phyloP scores from a whole-genome alignment of 306 rosid species.

The Psophocarpus tetragonolobus region DNA sequence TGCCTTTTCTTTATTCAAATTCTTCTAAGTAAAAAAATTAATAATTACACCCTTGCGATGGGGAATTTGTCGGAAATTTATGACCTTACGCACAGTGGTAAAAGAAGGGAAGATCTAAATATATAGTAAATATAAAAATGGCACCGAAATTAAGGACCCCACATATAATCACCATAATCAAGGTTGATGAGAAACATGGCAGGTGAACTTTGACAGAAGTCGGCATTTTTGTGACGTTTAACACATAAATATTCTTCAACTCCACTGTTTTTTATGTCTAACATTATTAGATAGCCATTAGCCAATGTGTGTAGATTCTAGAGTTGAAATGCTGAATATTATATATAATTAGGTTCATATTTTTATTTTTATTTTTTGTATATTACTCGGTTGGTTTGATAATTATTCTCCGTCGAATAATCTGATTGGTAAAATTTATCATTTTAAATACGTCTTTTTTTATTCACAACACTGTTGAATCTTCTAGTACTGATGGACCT shows the following conservation, averaged over 20 bases:
- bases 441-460: too few relatives aligned
- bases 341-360: neutral
- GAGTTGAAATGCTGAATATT: conserved; percentile 5
- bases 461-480: too few relatives aligned
- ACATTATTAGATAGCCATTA: neutral
- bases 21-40: neutral
- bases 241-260: conserved; percentile 30
- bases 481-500: too few relatives aligned
- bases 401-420: too few relatives aligned
- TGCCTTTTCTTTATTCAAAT: neutral
- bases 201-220: conserved; percentile 36
- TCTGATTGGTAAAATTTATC: too few relatives aligned
- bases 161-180: conserved; percentile 26
- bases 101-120: neutral
- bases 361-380: too few relatives aligned
- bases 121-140: neutral
- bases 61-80: neutral
- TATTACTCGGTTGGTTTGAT: too few relatives aligned
- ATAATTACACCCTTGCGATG: neutral
- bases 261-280: neutral
- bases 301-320: neutral
- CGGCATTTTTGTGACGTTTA: conserved; percentile 6
- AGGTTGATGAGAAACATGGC: conserved; percentile 28
- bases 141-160: conserved; percentile 27
- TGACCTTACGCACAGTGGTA: neutral